These are phyloP conservation scores for Noccaea caerulescens DNA, from an alignment of 345 rosid genomes.

Conservation along the genomic window DNA sequence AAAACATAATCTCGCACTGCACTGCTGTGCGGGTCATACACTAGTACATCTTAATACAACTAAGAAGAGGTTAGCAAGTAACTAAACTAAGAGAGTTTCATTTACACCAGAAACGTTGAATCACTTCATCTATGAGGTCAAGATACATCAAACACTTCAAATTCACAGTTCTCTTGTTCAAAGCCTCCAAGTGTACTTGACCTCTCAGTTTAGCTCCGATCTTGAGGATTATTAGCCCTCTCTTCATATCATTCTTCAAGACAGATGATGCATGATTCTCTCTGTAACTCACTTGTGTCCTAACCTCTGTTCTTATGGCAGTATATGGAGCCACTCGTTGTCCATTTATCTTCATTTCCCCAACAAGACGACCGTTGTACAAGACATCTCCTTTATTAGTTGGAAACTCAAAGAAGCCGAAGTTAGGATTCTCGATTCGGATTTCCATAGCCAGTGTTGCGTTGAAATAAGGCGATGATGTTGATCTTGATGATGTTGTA, in stretches of 20 bases:
- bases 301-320: constrained; percentile 25
- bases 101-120: constrained; percentile 38
- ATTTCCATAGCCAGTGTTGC: constrained; percentile 36
- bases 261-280: constrained; percentile 27
- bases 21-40: no score
- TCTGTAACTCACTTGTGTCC: constrained; percentile 27
- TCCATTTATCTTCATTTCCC: constrained; percentile 40
- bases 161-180: constrained; percentile 33
- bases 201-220: constrained; percentile 37
- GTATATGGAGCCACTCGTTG: constrained; percentile 31
- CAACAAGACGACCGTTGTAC: constrained; percentile 38
- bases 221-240: constrained; percentile 31
- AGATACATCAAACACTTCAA: constrained; percentile 43
- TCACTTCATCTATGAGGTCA: constrained; percentile 14
- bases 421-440: constrained; percentile 37
- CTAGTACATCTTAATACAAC: neutral
- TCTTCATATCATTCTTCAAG: constrained; percentile 42
- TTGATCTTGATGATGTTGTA: constrained; percentile 1
- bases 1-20: no score
- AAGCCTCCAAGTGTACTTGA: constrained; percentile 35
- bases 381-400: constrained; percentile 33
- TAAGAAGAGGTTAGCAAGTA: neutral
- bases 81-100: constrained; percentile 4
- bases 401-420: constrained; percentile 36
- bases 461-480: constrained; percentile 39